phyloP scores from a whole-genome alignment of 2,329 filamentous ascomycete genomes.

The Colletotrichum siamense region DNA sequence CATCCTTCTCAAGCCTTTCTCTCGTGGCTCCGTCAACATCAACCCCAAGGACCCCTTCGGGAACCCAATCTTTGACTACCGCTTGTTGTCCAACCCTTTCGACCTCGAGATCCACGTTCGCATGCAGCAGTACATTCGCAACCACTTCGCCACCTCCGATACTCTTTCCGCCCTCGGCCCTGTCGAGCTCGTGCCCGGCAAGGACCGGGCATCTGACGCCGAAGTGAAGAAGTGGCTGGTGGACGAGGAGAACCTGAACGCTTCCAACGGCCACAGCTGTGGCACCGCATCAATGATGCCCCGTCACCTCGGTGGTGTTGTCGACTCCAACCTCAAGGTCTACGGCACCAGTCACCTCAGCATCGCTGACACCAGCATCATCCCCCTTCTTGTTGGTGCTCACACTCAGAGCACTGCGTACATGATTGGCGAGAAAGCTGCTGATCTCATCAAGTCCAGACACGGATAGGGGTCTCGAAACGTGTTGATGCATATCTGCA shows the following conservation, averaged over 20 bases:
- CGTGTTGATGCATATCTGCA: not conserved
- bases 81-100: constrained; percentile 49
- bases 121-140: constrained; percentile 42
- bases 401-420: constrained; percentile 35
- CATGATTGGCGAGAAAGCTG: constrained; percentile 41
- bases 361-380: constrained; percentile 49
- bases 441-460: constrained; percentile 33
- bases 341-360: constrained; percentile 32
- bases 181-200: constrained; percentile 40
- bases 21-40: constrained; percentile 61
- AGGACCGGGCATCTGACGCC: constrained; percentile 32
- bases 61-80: constrained; percentile 52
- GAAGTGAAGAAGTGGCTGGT: constrained; percentile 25
- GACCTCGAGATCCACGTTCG: constrained; percentile 53
- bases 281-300: constrained; percentile 25
- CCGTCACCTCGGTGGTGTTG: constrained; percentile 20
- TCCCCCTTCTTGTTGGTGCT: constrained; percentile 41
- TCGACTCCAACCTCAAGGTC: constrained; percentile 19
- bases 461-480: not conserved
- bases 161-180: constrained; percentile 37
- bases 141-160: constrained; percentile 31
- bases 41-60: constrained; percentile 38
- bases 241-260: constrained; percentile 6
- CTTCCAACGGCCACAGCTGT: constrained; percentile 23
- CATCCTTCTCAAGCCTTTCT: constrained; percentile 44